A percentile compares a stretch with the other conserved stretches of the same genome.
These are phyloP conservation scores for Ceratopteris richardii DNA, from an alignment of 75 land plant genomes.

Conservation along the genomic window DNA sequence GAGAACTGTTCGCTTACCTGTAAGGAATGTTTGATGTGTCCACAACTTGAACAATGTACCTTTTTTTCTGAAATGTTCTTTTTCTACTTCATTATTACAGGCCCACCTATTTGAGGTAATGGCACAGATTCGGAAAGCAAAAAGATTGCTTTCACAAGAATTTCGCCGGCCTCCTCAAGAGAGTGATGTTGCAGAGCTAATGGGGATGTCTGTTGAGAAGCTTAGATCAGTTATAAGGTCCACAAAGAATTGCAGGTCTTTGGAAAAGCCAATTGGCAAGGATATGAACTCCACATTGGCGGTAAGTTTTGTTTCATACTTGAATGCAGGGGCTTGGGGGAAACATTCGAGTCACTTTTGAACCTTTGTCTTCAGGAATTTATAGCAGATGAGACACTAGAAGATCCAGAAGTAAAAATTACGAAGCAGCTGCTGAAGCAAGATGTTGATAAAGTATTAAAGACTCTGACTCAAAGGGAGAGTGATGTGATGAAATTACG, in stretches of 20 bases:
- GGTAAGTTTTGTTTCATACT: no score
- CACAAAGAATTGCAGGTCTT: conserved; percentile 66
- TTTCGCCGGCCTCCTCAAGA: conserved; percentile 53
- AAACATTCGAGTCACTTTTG: background rate
- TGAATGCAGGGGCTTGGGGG: background rate
- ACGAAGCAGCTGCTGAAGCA: conserved; percentile 55
- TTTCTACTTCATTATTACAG: conserved; percentile 22
- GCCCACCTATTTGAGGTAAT: conserved; percentile 77
- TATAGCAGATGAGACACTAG: conserved; percentile 53
- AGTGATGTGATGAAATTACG: conserved; percentile 59
- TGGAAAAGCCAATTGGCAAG: conserved; percentile 60
- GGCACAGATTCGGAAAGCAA: conserved; percentile 70
- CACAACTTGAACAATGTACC: no score
- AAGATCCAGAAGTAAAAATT: conserved; percentile 38
- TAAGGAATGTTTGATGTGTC: no score
- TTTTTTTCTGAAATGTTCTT: background rate
- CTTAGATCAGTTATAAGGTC: conserved; percentile 38
- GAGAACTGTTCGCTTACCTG: conserved; percentile 75
- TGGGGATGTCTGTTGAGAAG: conserved; percentile 68
- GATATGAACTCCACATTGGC: conserved; percentile 51
- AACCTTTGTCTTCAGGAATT: conserved; percentile 51
- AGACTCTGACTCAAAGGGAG: conserved; percentile 57
- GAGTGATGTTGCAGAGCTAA: conserved; percentile 72
- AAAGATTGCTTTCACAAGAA: conserved; percentile 52
- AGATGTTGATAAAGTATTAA: conserved; percentile 60